Evolutionary conservation across 2,329 filamentous ascomycete species (phyloP).

Genomic region (Teratosphaeria pseudoeucalypti): DNA sequence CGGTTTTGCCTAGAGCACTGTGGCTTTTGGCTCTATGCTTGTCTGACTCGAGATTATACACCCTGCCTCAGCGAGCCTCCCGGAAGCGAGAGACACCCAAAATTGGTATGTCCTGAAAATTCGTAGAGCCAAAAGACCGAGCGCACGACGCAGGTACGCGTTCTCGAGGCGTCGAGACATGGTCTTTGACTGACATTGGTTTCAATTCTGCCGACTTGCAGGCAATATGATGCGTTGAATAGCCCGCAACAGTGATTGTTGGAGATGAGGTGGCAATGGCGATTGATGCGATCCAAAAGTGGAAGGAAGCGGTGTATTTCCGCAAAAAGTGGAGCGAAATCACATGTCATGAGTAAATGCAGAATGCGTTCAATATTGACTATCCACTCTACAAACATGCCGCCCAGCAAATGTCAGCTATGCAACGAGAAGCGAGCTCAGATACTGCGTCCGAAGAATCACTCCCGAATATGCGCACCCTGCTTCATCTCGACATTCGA

Average conservation of each 20-base stretch:
- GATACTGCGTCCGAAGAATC: slow-evolving; percentile 89
- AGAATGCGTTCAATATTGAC: not conserved
- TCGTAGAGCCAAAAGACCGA: not conserved
- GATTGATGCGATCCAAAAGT: not conserved
- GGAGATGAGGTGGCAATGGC: not conserved
- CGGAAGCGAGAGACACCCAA: not conserved
- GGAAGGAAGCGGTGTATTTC: not conserved
- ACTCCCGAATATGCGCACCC: slow-evolving; percentile 79
- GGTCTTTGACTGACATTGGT: not conserved
- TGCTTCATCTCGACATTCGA: slow-evolving; percentile 89
- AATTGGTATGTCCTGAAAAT: not conserved
- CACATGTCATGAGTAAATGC: not conserved
- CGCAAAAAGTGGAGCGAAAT: not conserved
- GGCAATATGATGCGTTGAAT: no score
- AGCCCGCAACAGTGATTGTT: not conserved
- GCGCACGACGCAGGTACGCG: not conserved
- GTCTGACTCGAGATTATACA: no score
- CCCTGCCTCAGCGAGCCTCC: no score
- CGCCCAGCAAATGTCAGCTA: slow-evolving; percentile 62
- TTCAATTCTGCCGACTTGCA: no score
- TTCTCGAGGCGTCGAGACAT: not conserved
- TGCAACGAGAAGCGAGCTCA: slow-evolving; percentile 71
- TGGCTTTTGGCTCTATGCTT: no score
- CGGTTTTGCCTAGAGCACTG: no score
- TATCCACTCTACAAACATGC: slow-evolving; percentile 44